Evolutionary conservation across 1,284 basidiomycete species (phyloP).

Genomic region (Cryptococcus amylolentus): DNA sequence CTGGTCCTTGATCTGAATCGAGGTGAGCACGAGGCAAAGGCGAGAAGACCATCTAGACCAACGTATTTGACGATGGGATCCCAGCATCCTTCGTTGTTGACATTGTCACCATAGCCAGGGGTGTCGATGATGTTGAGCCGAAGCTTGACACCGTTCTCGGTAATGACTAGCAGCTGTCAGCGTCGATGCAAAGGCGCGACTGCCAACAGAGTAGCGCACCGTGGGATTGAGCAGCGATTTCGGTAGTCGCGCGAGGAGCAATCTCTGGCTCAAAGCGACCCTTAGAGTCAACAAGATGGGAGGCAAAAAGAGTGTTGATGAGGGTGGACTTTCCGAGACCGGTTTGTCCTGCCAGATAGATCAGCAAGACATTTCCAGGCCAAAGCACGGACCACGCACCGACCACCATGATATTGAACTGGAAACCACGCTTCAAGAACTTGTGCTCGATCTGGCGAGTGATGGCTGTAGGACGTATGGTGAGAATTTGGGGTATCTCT

Average conservation of each 20-base stretch:
- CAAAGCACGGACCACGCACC: constrained; percentile 58
- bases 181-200: neutral
- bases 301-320: constrained; percentile 98
- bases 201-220: constrained; percentile 56
- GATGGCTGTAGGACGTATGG: constrained; percentile 56
- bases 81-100: constrained; percentile 99
- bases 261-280: constrained; percentile 85
- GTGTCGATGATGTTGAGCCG: constrained; percentile 98
- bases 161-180: constrained; percentile 63
- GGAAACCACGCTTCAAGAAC: constrained; percentile 96
- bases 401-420: constrained; percentile 96
- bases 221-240: constrained; percentile 94
- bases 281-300: constrained; percentile 96
- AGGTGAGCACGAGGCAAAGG: neutral
- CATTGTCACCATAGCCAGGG: constrained; percentile 95
- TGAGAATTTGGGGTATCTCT: neutral
- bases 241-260: constrained; percentile 87
- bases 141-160: constrained; percentile 92
- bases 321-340: constrained; percentile 97
- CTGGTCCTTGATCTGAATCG: constrained; percentile 66
- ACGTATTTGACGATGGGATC: constrained; percentile 99
- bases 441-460: constrained; percentile 98
- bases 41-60: constrained; percentile 43
- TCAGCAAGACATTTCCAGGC: neutral
- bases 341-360: constrained; percentile 71